phyloP scores from a whole-genome alignment of 108 stramenopile genomes.

The Nitzschia sp. region DNA sequence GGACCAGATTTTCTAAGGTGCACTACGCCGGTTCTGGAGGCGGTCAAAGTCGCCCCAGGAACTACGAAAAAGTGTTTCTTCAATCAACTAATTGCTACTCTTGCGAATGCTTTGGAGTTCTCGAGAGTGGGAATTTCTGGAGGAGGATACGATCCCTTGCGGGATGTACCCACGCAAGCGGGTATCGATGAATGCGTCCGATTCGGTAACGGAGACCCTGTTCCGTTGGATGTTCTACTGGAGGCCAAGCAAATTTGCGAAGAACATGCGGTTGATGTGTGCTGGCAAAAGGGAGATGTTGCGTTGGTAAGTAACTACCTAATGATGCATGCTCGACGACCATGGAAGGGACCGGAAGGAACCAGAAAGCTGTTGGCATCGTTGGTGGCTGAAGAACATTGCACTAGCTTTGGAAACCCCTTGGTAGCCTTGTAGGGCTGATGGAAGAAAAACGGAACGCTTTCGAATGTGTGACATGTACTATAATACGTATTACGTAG shows the following conservation, averaged over 20 bases:
- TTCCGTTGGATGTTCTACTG: slow-evolving; percentile 21
- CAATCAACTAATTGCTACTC: slow-evolving; percentile 40
- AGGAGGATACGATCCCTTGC: slow-evolving; percentile 30
- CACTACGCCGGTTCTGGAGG: slow-evolving; percentile 34
- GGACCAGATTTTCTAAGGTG: slow-evolving; percentile 30
- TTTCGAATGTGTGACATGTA: not conserved
- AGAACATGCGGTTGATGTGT: slow-evolving; percentile 23
- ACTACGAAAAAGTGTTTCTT: slow-evolving; percentile 37
- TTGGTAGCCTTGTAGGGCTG: slow-evolving; percentile 7
- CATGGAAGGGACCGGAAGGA: slow-evolving; percentile 35
- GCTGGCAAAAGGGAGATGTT: slow-evolving; percentile 38
- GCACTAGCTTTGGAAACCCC: slow-evolving; percentile 29
- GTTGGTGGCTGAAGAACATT: slow-evolving; percentile 28
- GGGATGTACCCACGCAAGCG: slow-evolving; percentile 34
- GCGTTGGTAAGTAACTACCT: slow-evolving; percentile 30
- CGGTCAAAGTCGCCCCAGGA: slow-evolving; percentile 28
- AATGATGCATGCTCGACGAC: slow-evolving; percentile 37
- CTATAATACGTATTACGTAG: not conserved
- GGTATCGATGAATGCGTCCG: slow-evolving; percentile 36
- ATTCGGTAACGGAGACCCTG: slow-evolving; percentile 30
- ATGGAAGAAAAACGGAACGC: not conserved
- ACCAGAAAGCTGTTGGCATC: slow-evolving; percentile 36
- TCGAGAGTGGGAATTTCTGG: slow-evolving; percentile 21
- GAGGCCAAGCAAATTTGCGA: slow-evolving; percentile 38
- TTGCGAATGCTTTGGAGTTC: slow-evolving; percentile 37